These are phyloP conservation scores for Excoecaria cochinchinensis DNA, from an alignment of 345 rosid genomes.

Conservation along the genomic window DNA sequence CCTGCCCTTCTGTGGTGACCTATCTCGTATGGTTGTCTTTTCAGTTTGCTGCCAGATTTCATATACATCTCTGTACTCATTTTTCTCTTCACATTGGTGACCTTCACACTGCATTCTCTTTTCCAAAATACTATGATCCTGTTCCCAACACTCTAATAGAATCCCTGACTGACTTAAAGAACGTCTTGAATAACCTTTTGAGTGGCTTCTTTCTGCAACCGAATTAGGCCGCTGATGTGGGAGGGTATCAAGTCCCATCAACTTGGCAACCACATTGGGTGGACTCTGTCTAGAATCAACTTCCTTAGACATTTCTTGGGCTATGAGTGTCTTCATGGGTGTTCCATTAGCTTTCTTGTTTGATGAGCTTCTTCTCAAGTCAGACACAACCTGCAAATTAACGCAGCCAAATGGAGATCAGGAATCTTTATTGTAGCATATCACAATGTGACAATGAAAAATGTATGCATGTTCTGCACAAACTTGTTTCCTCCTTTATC, in stretches of 20 bases:
- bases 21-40: constrained; percentile 42
- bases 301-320: constrained; percentile 83
- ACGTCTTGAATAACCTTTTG: constrained; percentile 52
- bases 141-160: constrained; percentile 46
- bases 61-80: constrained; percentile 55
- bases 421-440: constrained; percentile 16
- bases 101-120: constrained; percentile 40
- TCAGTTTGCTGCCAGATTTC: constrained; percentile 63
- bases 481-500: constrained; percentile 21
- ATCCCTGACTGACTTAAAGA: constrained; percentile 51
- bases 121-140: constrained; percentile 43
- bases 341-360: constrained; percentile 57
- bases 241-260: constrained; percentile 94
- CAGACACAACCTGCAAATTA: constrained; percentile 51
- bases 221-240: constrained; percentile 54
- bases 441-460: constrained; percentile 25
- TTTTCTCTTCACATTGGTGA: constrained; percentile 37
- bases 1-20: constrained; percentile 49
- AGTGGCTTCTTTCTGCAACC: constrained; percentile 46
- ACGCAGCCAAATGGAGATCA: constrained; percentile 14
- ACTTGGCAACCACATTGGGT: constrained; percentile 84
- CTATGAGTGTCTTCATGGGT: constrained; percentile 81
- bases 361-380: constrained; percentile 57
- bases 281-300: constrained; percentile 49
- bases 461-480: constrained; percentile 27